Percentiles rank a stretch among this genome's conserved stretches.
These are phyloP conservation scores for Streptanthus diversifolius DNA, from an alignment of 345 rosid genomes.

Conservation along the genomic window DNA sequence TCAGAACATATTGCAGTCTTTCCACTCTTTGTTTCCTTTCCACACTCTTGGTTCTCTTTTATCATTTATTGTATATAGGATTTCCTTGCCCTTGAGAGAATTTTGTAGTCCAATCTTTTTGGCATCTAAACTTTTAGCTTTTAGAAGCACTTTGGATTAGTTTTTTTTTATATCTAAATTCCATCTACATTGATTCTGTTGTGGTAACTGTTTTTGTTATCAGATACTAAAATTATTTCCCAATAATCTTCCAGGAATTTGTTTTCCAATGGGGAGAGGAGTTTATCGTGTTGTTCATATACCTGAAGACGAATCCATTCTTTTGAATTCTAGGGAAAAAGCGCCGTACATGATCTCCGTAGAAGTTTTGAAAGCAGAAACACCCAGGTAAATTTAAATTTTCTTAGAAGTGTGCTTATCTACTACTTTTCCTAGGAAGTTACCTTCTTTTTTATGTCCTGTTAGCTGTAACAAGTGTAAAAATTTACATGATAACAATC, in stretches of 20 bases:
- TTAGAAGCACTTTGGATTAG: background rate
- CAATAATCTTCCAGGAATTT: conserved; percentile 60
- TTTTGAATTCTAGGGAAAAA: conserved; percentile 98
- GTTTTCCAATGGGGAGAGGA: conserved; percentile 99
- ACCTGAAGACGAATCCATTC: conserved; percentile 97
- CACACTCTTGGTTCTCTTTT: background rate
- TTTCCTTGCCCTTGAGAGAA: background rate
- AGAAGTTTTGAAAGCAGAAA: conserved; percentile 88
- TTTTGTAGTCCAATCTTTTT: conserved; percentile 9
- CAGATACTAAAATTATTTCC: conserved; percentile 3
- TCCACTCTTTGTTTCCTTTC: background rate
- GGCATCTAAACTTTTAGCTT: conserved; percentile 3
- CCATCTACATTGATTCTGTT: background rate
- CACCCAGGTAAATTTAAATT: conserved; percentile 51
- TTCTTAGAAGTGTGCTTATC: background rate
- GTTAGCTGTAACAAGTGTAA: background rate
- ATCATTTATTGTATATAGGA: background rate
- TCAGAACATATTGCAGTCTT: background rate
- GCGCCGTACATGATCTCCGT: conserved; percentile 91
- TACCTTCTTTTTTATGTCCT: background rate
- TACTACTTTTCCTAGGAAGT: background rate
- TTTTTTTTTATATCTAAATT: background rate
- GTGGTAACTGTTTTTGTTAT: conserved; percentile 2
- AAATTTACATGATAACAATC: background rate
- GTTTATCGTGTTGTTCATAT: conserved; percentile 90